These are phyloP conservation scores for Globisporangium camurandrum DNA, from an alignment of 352 stramenopile species.

Conservation along the genomic window DNA sequence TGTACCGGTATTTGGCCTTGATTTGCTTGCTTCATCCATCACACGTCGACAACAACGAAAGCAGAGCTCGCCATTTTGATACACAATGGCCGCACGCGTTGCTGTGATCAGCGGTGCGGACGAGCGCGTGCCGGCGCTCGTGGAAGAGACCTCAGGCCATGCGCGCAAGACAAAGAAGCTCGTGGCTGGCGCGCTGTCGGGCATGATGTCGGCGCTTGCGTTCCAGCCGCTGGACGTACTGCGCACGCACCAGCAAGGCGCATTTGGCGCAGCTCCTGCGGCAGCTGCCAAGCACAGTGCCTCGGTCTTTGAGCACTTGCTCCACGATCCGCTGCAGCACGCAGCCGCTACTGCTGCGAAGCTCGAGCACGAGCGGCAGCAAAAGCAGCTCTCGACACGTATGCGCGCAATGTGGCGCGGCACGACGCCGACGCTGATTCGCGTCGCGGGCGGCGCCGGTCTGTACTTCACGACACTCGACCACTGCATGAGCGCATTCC, in stretches of 20 bases:
- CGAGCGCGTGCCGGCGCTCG: slow-evolving; percentile 1
- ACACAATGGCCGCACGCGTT: slow-evolving; percentile 8
- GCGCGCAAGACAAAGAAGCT: slow-evolving; percentile 68
- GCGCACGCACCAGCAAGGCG: slow-evolving; percentile 77
- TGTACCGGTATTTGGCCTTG: no score
- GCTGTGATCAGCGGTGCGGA: background rate
- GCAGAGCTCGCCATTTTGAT: background rate
- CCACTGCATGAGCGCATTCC: slow-evolving; percentile 47
- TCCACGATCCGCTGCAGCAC: slow-evolving; percentile 8
- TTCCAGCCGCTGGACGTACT: slow-evolving; percentile 85
- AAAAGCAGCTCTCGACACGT: slow-evolving; percentile 17
- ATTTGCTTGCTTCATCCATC: no score
- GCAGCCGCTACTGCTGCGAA: background rate
- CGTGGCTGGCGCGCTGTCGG: slow-evolving; percentile 53
- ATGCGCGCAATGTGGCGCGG: slow-evolving; percentile 77
- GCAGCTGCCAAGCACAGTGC: background rate
- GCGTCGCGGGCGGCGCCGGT: slow-evolving; percentile 69
- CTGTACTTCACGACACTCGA: slow-evolving; percentile 83
- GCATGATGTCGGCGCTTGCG: slow-evolving; percentile 71
- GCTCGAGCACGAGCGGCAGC: slow-evolving; percentile 1
- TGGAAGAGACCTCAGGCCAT: slow-evolving; percentile 7
- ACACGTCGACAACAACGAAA: no score
- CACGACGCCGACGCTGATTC: slow-evolving; percentile 72
- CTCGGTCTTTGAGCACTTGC: slow-evolving; percentile 7
- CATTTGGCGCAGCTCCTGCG: slow-evolving; percentile 30